Percentiles rank a stretch among this genome's conserved stretches.
These are phyloP conservation scores for Candida sanyaensis DNA, from an alignment of 1,139 yeast species.

Conservation along the genomic window DNA sequence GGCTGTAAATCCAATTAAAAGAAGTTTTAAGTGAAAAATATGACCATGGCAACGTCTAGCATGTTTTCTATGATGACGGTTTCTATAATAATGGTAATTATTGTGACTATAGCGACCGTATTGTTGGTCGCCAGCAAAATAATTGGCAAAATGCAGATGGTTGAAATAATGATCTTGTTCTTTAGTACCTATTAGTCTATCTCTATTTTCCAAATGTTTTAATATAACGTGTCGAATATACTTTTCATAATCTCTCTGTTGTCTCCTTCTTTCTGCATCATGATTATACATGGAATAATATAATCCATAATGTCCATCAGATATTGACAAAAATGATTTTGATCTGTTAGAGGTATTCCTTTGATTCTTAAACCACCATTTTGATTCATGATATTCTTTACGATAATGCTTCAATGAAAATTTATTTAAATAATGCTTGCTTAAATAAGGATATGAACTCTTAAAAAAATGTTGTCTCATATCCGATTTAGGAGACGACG, in stretches of 20 bases:
- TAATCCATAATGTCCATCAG: conserved; percentile 47
- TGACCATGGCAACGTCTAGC: neutral
- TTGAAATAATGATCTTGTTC: neutral
- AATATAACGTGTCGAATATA: conserved; percentile 13
- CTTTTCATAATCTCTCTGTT: conserved; percentile 13
- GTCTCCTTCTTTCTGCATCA: conserved; percentile 22
- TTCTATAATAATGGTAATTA: neutral
- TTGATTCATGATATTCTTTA: conserved; percentile 6
- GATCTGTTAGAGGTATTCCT: conserved; percentile 33
- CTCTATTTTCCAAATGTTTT: conserved; percentile 13
- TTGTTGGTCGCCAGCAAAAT: neutral
- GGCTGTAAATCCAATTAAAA: conserved; percentile 14
- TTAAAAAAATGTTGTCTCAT: conserved; percentile 39
- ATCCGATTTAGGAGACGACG: conserved; percentile 3
- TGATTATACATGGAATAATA: conserved; percentile 45
- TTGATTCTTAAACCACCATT: conserved; percentile 28
- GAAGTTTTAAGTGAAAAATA: conserved; percentile 10
- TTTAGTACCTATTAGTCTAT: conserved; percentile 6
- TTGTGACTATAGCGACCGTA: neutral
- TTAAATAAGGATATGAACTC: conserved; percentile 39
- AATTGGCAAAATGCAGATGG: conserved; percentile 2
- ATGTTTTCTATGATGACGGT: conserved; percentile 2
- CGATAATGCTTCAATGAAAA: conserved; percentile 23
- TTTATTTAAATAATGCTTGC: conserved; percentile 13
- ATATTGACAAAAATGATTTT: conserved; percentile 31